Evolutionary conservation across 2,329 filamentous ascomycete species (phyloP), one percentile per base, ranked within the genome.

Genomic region (Cladorrhinum sp.): DNA sequence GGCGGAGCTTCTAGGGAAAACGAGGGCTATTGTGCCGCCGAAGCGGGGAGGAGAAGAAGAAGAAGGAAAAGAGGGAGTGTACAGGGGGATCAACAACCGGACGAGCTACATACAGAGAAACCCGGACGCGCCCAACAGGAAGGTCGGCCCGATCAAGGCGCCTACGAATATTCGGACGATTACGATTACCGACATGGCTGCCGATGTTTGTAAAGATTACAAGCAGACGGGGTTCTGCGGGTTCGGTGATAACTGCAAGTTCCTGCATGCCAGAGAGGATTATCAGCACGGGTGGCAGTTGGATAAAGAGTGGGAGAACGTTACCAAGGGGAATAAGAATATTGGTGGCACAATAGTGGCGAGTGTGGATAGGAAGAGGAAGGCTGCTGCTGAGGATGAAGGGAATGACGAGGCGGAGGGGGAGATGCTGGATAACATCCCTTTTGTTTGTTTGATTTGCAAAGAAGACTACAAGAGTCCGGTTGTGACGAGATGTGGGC

Each of bases 271-370:
- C 4, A 80, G 91, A 60, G 88, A 91, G 69, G 89, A 92, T 73
- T 89, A 91, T 71, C 92, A 93, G 68, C 89, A 93, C 72, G 95
- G 95, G 2, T 99, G 95, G 95, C 92, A 98, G 73, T 81, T 99
- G 3, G 95, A 99, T 74, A 83, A 84, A 56, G 93, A 98, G 53
- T 99, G 95, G 95, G 95, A 99, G 72, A 88, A 85, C 36, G 86
- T 88, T 2, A 90, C 86, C 6, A 93, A 90, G 70, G 89, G 84
- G 53, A 87, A 86, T 73, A 87, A 85, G 70, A 80, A 83, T 50
- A 66, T 83, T 0, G 79, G 77, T 4, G 88, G 87, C 6, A 90
- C 84, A 2, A 75, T 85, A 0, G 79, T 89, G 1, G 83, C 85
- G 24, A 85, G 81, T 56, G 84, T 84, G 2, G 83, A 85, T 65